Evolutionary conservation across 78 protist genomes (phyloP), one percentile per base, ranked within the genome.

Genomic region (Dictyostelium purpureum): DNA sequence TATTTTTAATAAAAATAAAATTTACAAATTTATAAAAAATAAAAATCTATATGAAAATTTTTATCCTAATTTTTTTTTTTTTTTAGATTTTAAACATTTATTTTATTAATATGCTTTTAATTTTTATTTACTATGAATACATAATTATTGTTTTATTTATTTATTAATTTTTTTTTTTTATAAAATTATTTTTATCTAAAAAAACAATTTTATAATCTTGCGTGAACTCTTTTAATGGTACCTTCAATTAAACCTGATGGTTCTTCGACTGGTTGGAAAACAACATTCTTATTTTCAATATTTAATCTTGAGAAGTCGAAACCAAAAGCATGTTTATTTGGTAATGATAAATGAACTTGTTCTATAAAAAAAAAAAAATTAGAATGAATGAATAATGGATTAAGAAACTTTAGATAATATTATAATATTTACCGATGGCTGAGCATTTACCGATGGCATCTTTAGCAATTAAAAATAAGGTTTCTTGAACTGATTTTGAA

Each of bases 171-270:
- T n/a, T n/a, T n/a, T n/a, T n/a, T n/a, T n/a, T n/a, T n/a, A n/a
- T n/a, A n/a, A n/a, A n/a, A n/a, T n/a, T n/a, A n/a, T n/a, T n/a
- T n/a, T n/a, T n/a, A n/a, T n/a, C n/a, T n/a, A n/a, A n/a, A n/a
- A n/a, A n/a, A n/a, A n/a, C n/a, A 9, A 26, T 19, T 73, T 83
- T 83, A 83, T 51, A 73, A 45, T 73, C 49, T 83, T 21, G 91
- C 37, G 10, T 38, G 26, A 9, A 47, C n/a, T 83, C 91, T 83
- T 77, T 83, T 88, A 28, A 88, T 54, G 4, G 94, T 88, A 77
- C 89, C 94, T 70, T 88, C 94, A 56, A 88, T 88, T 18, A 88
- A 42, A 47, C 94, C 94, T 11, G 89, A 78, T 77, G 94, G 94
- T 56, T 78, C 94, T 56, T 88, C 94, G 19, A 78, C 87, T 43